A percentile compares a stretch with the other conserved stretches of the same genome.
Conservation (phyloP, 2,329 filamentous ascomycete genomes). For the Trichoderma semiorbis region DNA sequence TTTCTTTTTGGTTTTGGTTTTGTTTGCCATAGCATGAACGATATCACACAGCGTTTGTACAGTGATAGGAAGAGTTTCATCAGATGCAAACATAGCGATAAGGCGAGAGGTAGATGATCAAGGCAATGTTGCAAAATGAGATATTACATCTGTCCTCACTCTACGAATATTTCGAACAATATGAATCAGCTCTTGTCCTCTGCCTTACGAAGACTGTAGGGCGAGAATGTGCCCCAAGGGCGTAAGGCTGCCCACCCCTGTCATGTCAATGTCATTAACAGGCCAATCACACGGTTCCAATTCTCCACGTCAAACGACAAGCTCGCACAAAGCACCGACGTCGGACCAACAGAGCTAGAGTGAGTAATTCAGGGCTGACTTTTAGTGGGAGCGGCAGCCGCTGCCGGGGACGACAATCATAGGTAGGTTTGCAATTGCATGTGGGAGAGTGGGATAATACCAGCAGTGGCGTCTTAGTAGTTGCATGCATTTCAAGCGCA, state of each 20-base stretch:
- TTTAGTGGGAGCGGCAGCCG: neutral
- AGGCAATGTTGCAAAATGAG: neutral
- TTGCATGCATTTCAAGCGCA: neutral
- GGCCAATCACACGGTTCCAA: neutral
- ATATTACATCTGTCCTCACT: neutral
- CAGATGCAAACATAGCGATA: too few species aligned
- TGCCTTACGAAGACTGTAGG: neutral
- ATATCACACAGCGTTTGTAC: neutral
- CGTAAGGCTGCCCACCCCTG: neutral
- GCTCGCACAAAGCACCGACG: neutral
- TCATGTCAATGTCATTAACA: neutral
- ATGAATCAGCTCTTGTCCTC: neutral
- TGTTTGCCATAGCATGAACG: neutral
- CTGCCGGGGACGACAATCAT: neutral
- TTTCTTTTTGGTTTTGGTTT: neutral
- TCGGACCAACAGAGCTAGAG: neutral
- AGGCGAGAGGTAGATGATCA: neutral
- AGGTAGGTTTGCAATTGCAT: neutral
- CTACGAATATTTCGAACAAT: neutral
- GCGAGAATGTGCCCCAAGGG: neutral
- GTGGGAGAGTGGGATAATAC: neutral
- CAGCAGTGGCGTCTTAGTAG: neutral
- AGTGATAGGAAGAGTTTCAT: neutral
- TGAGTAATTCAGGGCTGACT: neutral
- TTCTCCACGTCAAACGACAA: neutral